Evolutionary conservation across 768 basidiomycete species (phyloP).

Genomic region (Symmetrospora coprosmae): DNA sequence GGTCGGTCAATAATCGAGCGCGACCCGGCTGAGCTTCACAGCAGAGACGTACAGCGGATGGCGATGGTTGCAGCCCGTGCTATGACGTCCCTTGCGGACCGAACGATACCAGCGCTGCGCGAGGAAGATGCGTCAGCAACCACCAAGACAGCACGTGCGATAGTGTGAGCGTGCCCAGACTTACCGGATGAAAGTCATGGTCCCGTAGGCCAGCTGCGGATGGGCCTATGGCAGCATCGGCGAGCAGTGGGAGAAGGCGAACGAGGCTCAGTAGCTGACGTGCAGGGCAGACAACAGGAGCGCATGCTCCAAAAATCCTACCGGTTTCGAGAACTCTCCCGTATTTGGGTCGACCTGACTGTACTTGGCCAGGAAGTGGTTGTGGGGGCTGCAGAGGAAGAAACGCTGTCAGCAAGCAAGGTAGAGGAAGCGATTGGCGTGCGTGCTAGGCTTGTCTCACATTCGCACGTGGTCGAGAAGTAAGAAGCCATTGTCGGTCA

Average conservation of each 20-base stretch:
- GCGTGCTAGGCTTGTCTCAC: no score
- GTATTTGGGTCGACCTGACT: constrained; percentile 28
- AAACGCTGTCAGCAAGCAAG: no score
- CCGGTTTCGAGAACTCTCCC: constrained; percentile 28
- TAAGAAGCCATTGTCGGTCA: constrained; percentile 18
- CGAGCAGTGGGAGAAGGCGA: no score
- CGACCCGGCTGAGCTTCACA: not conserved
- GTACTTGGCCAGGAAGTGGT: constrained; percentile 33
- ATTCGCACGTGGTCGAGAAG: constrained; percentile 33
- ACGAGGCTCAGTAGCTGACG: no score
- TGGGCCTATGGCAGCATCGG: no score
- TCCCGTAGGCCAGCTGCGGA: constrained; percentile 13
- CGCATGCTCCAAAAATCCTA: no score
- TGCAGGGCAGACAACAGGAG: no score
- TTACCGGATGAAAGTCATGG: constrained; percentile 24
- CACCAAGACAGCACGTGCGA: no score
- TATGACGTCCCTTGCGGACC: constrained; percentile 29
- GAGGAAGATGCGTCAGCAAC: no score
- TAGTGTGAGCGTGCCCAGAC: no score
- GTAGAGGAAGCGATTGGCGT: no score
- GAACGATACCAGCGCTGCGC: constrained; percentile 33
- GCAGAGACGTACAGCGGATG: constrained; percentile 21
- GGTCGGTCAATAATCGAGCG: not conserved
- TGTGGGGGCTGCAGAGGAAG: no score
- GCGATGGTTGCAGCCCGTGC: constrained; percentile 34